Base-by-base conservation (phyloP, 768 basidiomycete species). In the Cubamyces lactineus region DNA sequence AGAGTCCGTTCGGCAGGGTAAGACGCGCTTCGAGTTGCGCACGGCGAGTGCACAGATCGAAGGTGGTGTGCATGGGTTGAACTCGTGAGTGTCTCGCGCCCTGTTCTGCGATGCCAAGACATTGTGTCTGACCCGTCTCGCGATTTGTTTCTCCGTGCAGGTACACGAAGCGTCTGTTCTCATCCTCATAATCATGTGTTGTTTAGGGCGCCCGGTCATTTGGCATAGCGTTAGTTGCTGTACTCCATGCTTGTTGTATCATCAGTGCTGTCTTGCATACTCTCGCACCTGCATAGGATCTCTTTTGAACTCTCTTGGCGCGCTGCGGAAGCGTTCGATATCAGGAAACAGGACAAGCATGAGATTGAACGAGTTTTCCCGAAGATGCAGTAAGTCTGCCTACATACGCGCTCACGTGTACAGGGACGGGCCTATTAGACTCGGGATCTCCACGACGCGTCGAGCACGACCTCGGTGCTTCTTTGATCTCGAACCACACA, bases 1-100 rank as follows among this genome's bases (percentile, higher is more conserved):
- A 73, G 78, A 77, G n/a, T 85, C 82, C 2, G 94, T 92, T 0
- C 73, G 70, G 34, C 77, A 74, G 1, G 92, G 93, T 16, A 75
- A 72, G 28, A 91, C 97, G 19, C 77, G 95, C 62, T 98, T 96
- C 69, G 96, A 98, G 80, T 73, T 96, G 71, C 84, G 96, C 71
- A 98, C 96, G 2, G 91, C 95, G 11, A 94, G 91, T 68, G 96
- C 96, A 11, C 96, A 98, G 78, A 82, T 96, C 41, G 96, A 97
- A 76, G 96, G 96, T 51, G 93, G 93, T 45, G 96, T 98, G 12
- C 94, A 97, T 79, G 95, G 96, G 5, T 76, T 98, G 63, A 92
- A 98, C 78, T 96, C 93, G 85, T 96, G 77, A 82, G 89, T 86
- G 64, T 53, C 62, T 67, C 19, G 1, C 50, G 64, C 71, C 34